Percentiles rank a stretch among this genome's conserved stretches.
Evolutionary conservation across 1,284 basidiomycete species (phyloP).

Genomic region (Hymenochaete sp.): DNA sequence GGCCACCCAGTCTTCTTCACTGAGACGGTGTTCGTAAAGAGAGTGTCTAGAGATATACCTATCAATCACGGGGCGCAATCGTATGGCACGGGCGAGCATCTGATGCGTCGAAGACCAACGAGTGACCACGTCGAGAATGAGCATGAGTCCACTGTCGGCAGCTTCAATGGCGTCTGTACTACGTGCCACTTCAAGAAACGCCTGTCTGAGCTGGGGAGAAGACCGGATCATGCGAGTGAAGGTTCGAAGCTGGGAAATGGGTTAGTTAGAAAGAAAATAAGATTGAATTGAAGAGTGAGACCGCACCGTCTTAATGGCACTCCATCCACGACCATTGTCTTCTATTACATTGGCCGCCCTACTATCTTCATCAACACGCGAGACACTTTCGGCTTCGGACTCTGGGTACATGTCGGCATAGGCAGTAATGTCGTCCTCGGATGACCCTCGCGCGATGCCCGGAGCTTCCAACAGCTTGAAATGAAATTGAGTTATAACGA

Average conservation of each 20-base stretch:
- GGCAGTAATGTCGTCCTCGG: not conserved
- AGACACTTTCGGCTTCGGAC: not conserved
- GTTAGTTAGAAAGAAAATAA: too few species aligned
- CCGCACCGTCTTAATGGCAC: too few species aligned
- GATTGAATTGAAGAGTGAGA: not conserved
- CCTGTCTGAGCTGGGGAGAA: not conserved
- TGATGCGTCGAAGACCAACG: slow-evolving; percentile 25
- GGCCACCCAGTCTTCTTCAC: slow-evolving; percentile 21
- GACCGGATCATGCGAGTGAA: not conserved
- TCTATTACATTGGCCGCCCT: not conserved
- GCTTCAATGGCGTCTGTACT: not conserved
- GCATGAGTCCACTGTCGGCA: slow-evolving; percentile 12
- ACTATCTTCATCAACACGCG: not conserved
- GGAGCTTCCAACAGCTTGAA: not conserved
- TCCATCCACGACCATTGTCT: not conserved
- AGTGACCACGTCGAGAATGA: slow-evolving; percentile 24
- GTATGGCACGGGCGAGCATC: too few species aligned
- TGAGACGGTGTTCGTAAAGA: slow-evolving; percentile 16
- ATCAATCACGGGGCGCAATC: too few species aligned
- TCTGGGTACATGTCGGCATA: not conserved
- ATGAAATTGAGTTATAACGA: not conserved
- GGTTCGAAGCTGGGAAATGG: too few species aligned
- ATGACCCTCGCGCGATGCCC: not conserved
- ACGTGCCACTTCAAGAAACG: not conserved
- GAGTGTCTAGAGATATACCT: too few species aligned